Evolutionary conservation across 345 rosid species (phyloP).

Genomic region (Brassica juncea): DNA sequence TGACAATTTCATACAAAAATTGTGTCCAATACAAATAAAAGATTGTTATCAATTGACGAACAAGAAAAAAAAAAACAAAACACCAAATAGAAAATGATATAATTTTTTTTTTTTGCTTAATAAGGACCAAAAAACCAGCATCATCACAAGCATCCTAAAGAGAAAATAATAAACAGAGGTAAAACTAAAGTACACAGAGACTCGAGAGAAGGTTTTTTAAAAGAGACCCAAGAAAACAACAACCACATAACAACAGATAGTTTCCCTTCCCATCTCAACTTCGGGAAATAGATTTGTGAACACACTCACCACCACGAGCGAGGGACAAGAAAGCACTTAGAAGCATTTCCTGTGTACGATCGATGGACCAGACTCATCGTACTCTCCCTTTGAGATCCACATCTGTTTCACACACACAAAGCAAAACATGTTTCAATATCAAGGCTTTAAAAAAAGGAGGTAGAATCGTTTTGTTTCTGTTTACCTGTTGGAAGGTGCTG

Average conservation of each 20-base stretch:
- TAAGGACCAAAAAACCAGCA: constrained; percentile 19
- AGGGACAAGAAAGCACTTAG: constrained; percentile 26
- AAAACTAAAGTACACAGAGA: constrained; percentile 32
- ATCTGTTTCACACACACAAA: constrained; percentile 42
- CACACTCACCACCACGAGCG: constrained; percentile 34
- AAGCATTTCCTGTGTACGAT: constrained; percentile 66
- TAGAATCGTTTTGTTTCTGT: neutral
- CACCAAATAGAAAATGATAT: constrained; percentile 26
- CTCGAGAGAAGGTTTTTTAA: constrained; percentile 20
- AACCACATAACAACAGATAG: constrained; percentile 40
- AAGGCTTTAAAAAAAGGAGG: neutral
- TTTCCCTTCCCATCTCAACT: constrained; percentile 39
- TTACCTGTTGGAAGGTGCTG: constrained; percentile 54
- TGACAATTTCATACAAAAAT: neutral
- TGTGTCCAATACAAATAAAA: neutral
- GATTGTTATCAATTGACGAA: neutral
- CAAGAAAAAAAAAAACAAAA: neutral
- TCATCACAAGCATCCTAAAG: constrained; percentile 39
- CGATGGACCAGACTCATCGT: constrained; percentile 62
- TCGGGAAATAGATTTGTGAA: constrained; percentile 29
- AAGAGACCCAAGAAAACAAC: constrained; percentile 11
- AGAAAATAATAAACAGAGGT: constrained; percentile 15
- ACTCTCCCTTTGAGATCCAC: constrained; percentile 64
- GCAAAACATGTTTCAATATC: constrained; percentile 1
- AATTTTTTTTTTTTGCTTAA: constrained; percentile 4